Percentiles rank a stretch among this genome's conserved stretches.
phyloP scores from a whole-genome alignment of 441 rosid genomes.

The Bruguiera hainesii region DNA sequence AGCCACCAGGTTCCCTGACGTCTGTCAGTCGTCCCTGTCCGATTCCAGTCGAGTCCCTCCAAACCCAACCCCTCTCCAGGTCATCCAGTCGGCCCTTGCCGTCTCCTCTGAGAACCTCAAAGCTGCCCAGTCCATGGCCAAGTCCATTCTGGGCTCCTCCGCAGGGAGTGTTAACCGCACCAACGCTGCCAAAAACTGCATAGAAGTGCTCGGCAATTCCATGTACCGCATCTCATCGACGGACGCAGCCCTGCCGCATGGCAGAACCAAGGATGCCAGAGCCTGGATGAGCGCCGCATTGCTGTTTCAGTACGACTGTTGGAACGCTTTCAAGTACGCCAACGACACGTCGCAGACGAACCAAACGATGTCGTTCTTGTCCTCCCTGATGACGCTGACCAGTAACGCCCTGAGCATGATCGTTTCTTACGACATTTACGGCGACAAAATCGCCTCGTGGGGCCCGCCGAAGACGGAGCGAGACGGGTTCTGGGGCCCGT shows the following conservation, averaged over 20 bases:
- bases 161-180: constrained; percentile 47
- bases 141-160: constrained; percentile 48
- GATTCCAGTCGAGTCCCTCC: constrained; percentile 35
- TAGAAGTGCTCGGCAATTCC: constrained; percentile 48
- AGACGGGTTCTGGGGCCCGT: constrained; percentile 64
- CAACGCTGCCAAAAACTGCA: constrained; percentile 52
- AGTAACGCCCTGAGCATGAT: constrained; percentile 82
- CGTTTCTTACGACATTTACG: constrained; percentile 51
- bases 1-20: constrained; percentile 65
- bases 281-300: constrained; percentile 85
- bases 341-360: constrained; percentile 54
- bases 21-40: constrained; percentile 46
- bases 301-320: constrained; percentile 73
- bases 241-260: constrained; percentile 36
- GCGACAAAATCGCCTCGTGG: constrained; percentile 51
- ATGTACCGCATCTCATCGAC: constrained; percentile 41
- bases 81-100: constrained; percentile 59
- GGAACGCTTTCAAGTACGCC: constrained; percentile 61
- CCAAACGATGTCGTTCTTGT: constrained; percentile 54
- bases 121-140: constrained; percentile 48
- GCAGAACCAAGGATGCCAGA: constrained; percentile 57
- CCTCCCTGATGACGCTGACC: constrained; percentile 38
- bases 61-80: constrained; percentile 45
- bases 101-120: constrained; percentile 54
- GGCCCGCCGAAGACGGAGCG: constrained; percentile 66